Evolutionary conservation across 129 eudicot species (phyloP).

Genomic region (Chrysanthemum seticuspe): DNA sequence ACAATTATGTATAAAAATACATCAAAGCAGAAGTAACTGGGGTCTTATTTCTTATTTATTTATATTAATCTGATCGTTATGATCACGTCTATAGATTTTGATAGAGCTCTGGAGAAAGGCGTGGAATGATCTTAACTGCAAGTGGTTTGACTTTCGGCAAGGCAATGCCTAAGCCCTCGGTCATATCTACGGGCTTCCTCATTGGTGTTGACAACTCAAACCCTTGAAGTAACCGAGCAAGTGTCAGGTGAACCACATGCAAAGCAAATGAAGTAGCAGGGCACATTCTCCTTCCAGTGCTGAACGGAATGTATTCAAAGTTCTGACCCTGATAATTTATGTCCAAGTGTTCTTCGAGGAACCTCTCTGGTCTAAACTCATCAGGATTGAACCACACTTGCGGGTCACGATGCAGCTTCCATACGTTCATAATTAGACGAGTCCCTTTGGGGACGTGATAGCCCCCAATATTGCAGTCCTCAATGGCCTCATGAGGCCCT

Average conservation of each 20-base stretch:
- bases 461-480: slow-evolving; percentile 39
- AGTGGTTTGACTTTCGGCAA: slow-evolving; percentile 39
- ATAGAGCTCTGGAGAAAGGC: slow-evolving; percentile 27
- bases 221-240: slow-evolving; percentile 43
- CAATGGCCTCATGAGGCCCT: slow-evolving; percentile 45
- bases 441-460: slow-evolving; percentile 43
- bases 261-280: slow-evolving; percentile 30
- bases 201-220: slow-evolving; percentile 28
- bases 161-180: slow-evolving; percentile 39
- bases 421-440: slow-evolving; percentile 40
- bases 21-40: not conserved
- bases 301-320: slow-evolving; percentile 40
- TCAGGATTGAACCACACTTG: slow-evolving; percentile 40
- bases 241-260: slow-evolving; percentile 25
- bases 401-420: slow-evolving; percentile 56
- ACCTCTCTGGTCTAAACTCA: slow-evolving; percentile 41
- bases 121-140: slow-evolving; percentile 30
- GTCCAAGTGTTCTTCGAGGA: slow-evolving; percentile 16
- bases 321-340: slow-evolving; percentile 29
- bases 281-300: slow-evolving; percentile 47
- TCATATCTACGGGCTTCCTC: slow-evolving; percentile 39
- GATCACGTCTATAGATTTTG: not conserved
- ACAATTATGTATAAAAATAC: not conserved
- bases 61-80: not conserved
- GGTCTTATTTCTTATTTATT: not conserved